Conservation (phyloP, 2,329 filamentous ascomycete genomes). For the Fusarium agapanthi region DNA sequence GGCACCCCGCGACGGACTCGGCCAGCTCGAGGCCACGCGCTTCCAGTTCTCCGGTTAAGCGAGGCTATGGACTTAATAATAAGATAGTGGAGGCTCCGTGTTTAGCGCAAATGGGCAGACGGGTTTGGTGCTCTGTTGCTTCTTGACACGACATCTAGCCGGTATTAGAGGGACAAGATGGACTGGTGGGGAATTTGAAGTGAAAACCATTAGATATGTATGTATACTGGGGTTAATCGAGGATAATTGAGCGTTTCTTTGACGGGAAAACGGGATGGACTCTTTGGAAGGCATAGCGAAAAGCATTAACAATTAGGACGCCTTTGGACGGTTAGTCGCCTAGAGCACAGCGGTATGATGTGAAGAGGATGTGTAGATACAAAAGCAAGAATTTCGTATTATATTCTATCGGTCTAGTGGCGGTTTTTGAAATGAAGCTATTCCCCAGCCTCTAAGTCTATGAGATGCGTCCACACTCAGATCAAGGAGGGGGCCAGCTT, state of each 20-base stretch:
- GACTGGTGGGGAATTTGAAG: slow-evolving; percentile 18
- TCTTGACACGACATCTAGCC: slow-evolving; percentile 7
- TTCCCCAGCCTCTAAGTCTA: background rate
- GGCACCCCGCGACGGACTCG: slow-evolving; percentile 90
- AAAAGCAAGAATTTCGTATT: slow-evolving; percentile 8
- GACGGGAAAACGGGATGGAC: slow-evolving; percentile 21
- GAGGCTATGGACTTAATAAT: background rate
- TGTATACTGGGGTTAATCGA: slow-evolving; percentile 35
- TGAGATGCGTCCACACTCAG: background rate
- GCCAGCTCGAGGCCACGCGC: slow-evolving; percentile 83
- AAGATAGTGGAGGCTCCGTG: background rate
- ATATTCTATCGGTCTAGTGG: background rate
- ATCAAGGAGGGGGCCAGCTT: background rate
- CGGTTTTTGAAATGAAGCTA: background rate
- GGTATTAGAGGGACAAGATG: slow-evolving; percentile 4
- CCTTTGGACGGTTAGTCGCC: slow-evolving; percentile 3
- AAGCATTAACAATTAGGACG: slow-evolving; percentile 15
- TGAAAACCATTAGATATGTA: slow-evolving; percentile 15
- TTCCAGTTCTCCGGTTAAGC: slow-evolving; percentile 76
- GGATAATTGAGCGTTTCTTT: slow-evolving; percentile 37
- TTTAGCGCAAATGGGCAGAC: background rate
- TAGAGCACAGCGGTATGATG: background rate
- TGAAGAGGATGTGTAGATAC: slow-evolving; percentile 33
- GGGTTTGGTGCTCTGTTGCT: background rate
- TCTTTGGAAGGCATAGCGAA: slow-evolving; percentile 23